phyloP scores from a whole-genome alignment of 2,329 filamentous ascomycete genomes.

The Aspergillus sp. region DNA sequence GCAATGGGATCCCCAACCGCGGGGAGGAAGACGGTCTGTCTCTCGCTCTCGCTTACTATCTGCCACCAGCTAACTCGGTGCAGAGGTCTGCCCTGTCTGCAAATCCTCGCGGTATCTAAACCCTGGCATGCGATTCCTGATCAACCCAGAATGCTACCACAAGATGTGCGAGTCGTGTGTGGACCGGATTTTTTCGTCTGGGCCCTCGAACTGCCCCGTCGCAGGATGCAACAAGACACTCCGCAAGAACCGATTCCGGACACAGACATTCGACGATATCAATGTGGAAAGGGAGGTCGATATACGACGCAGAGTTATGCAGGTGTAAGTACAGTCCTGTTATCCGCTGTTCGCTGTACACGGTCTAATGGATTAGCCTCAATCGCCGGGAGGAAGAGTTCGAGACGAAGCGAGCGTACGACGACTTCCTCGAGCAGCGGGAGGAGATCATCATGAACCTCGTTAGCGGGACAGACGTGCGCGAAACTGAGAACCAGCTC shows the following conservation, averaged over 20 bases:
- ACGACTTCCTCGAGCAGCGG: slow-evolving; percentile 89
- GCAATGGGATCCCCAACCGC: slow-evolving; percentile 23
- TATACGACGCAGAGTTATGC: slow-evolving; percentile 68
- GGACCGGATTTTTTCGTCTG: slow-evolving; percentile 83
- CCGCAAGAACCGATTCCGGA: slow-evolving; percentile 72
- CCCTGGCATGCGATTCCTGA: slow-evolving; percentile 83
- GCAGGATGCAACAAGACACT: slow-evolving; percentile 80
- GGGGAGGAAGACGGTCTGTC: slow-evolving; percentile 35
- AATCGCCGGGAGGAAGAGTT: slow-evolving; percentile 90
- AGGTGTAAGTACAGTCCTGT: slow-evolving; percentile 33
- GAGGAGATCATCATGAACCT: slow-evolving; percentile 87
- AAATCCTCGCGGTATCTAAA: slow-evolving; percentile 95
- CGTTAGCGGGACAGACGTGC: slow-evolving; percentile 59
- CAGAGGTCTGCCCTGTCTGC: slow-evolving; percentile 91
- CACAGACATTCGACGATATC: slow-evolving; percentile 83
- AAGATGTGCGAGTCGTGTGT: slow-evolving; percentile 97
- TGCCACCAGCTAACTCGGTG: slow-evolving; percentile 4
- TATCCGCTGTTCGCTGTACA: background rate
- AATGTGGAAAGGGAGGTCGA: slow-evolving; percentile 87
- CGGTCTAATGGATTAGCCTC: slow-evolving; percentile 47
- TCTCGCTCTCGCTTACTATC: background rate
- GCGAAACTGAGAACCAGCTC: slow-evolving; percentile 53
- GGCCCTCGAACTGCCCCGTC: slow-evolving; percentile 85
- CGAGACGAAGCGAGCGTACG: slow-evolving; percentile 70
- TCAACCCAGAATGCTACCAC: slow-evolving; percentile 98